Conservation (phyloP, 768 basidiomycete species). For the Mycena olivaceomarginata region DNA sequence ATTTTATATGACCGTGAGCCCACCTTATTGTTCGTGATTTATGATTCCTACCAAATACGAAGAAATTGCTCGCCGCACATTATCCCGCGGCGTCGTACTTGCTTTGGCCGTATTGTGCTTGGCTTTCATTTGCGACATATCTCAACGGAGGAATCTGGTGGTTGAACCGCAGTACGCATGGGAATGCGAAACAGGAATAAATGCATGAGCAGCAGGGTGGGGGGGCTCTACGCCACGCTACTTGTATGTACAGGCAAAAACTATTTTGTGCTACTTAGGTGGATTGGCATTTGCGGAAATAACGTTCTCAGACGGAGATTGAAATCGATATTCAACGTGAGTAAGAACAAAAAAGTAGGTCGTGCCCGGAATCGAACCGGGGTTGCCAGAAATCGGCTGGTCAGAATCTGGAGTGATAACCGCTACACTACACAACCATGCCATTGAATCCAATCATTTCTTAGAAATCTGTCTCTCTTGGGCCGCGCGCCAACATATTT, state of each 20-base stretch:
- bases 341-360: constrained; percentile 26
- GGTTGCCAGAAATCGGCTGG: constrained; percentile 40
- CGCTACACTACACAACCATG: constrained; percentile 63
- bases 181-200: neutral
- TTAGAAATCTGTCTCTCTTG: too few relatives aligned
- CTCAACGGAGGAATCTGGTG: constrained; percentile 81
- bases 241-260: too few relatives aligned
- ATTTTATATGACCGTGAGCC: constrained; percentile 74
- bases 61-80: constrained; percentile 69
- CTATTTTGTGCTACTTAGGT: too few relatives aligned
- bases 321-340: too few relatives aligned
- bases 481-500: too few relatives aligned
- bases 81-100: constrained; percentile 69
- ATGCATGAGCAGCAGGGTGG: neutral
- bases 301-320: too few relatives aligned
- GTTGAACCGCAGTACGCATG: constrained; percentile 59
- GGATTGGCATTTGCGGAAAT: too few relatives aligned
- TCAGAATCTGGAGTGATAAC: constrained; percentile 50
- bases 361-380: constrained; percentile 49
- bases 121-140: constrained; percentile 81
- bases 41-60: neutral
- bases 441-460: fast-evolving
- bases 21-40: neutral
- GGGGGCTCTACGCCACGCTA: too few relatives aligned
- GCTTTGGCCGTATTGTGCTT: constrained; percentile 79